Base-by-base conservation (phyloP, 345 rosid genomes). In the Aurinia saxatilis region DNA sequence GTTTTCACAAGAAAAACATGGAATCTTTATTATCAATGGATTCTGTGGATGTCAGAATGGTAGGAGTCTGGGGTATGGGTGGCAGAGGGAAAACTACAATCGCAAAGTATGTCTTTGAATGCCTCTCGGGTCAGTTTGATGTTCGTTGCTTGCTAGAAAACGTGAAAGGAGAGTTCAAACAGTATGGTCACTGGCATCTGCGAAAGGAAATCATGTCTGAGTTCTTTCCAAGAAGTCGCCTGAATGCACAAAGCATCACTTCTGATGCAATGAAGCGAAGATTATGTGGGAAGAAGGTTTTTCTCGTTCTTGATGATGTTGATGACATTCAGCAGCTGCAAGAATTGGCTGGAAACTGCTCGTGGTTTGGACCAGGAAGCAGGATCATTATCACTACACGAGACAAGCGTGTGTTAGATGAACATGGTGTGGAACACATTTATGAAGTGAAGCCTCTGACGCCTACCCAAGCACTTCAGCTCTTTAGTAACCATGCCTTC, bases 271-370 rank as follows among this genome's bases (percentile, higher is more conserved):
- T 67, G 65, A 57, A 30, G 36, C 51, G 7, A 14, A 31, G 50
- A 9, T 50, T 67, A 7, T 42, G 65, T 11, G 58, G 71, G 25
- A 67, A 57, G 14, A 67, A 38, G 36, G 50, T 67, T 57, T 50
- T 67, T 57, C 71, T 57, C 21, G 56, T 66, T 14, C 65, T 66
- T 1, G 71, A 48, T 19, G 71, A 66, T n/a, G 71, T 66, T 27
- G 63, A 66, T 36, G 27, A 48, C 41, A 1, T 66, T 36, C 40
- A 48, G 19, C 65, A 66, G 19, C 56, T 66, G 3, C 5, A 5
- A 13, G 50, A 10, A 13, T 57, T 66, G 50, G 71, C 65, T 56
- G 70, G 63, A 13, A 33, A 6, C 34, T 37, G 39, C 15, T 1
- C 52, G 0, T 65, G 69, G 69, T 65, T 53, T 34, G 69, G 69